Base-by-base conservation (phyloP, 2,329 filamentous ascomycete species). In the Apiospora koreana region DNA sequence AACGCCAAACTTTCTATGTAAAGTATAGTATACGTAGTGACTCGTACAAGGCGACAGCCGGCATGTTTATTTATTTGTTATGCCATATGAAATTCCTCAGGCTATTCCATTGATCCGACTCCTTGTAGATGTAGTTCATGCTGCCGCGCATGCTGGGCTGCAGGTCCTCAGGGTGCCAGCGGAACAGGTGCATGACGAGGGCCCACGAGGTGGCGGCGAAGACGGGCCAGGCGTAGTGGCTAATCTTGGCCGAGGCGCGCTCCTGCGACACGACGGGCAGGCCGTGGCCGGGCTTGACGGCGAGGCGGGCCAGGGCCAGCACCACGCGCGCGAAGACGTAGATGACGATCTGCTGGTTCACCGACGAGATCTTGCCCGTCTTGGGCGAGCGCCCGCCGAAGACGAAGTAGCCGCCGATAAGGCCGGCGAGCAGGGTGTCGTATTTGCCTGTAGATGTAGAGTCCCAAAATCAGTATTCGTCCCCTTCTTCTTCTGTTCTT, bases 331-430 rank as follows among this genome's bases (percentile, higher is more conserved):
- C 96, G 79, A 98, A 98, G 73, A 99, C 93, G 85, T 99, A 99
- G 77, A 98, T 93, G 81, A 97, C 94, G 80, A 99, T 99, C 86
- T 99, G 95, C 85, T 98, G 94, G 83, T 92, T 97, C 73, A 98
- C 92, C 73, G 90, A 92, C 72, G 92, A 93, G 77, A 94, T 91
- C 80, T 88, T 88, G 76, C 92, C 92, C 46, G 83, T 84, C 71
- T 93, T 91, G 76, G 80, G 82, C 54, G 86, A 88, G 71, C 88
- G 86, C 54, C 85, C 81, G 66, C 95, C 96, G 80, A 99, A 99
- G 73, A 98, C 94, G 72, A 94, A 83, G 86, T 98, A 99, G 68
- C 96, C 96, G 78, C 96, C 96, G 65, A 97, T 79, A 9, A 98
- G 84, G 9, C 96, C 96, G 14, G 94, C 93, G 72, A 98, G 81